Base-by-base conservation (phyloP, 2,329 filamentous ascomycete species). In the Hortaea werneckii region DNA sequence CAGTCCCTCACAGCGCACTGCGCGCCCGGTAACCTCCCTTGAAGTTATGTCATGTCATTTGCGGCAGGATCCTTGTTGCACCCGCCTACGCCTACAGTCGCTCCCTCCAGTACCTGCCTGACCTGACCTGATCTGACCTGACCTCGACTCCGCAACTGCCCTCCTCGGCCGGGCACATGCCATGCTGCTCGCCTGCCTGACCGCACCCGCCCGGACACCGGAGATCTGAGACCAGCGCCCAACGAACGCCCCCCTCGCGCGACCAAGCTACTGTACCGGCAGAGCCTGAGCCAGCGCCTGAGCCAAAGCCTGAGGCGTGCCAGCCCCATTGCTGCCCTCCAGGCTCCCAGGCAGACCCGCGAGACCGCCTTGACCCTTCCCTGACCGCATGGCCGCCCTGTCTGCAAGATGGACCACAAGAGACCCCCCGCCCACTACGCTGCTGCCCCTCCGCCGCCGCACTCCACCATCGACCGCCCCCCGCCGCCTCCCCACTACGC, bases 391-490 rank as follows among this genome's bases (percentile, higher is more conserved):
- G 53, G 50, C 47, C 44, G 42, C 46, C 47, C 44, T 40, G 41
- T 48, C 46, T 44, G 44, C 45, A 42, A 44, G 43, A 57, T 57
- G 55, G 55, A 58, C 48, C 40, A 49, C 50, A 51, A 49, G 44
- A 51, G 50, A 53, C 48, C 48, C 40, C 46, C 32, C 9, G 9
- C 8, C 9, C n/a, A 46, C 13, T 49, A 49, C 37, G 45, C 45
- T 34, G 42, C 41, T n/a, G 37, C 45, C 41, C 41, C 41, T 28
- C 30, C 43, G 27, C 39, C 43, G 9, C 43, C 47, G 26, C 34
- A 41, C 28, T 41, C 41, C 40, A 40, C 39, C 10, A 29, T 43
- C 40, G 40, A 29, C 27, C 41, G 37, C 13, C 27, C 30, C n/a
- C 46, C 35, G 37, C 38, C 29, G 11, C 29, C 35, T 6, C 42